These are phyloP conservation scores for Zalaria sp. DNA, from an alignment of 2,329 filamentous ascomycete species.

Conservation along the genomic window DNA sequence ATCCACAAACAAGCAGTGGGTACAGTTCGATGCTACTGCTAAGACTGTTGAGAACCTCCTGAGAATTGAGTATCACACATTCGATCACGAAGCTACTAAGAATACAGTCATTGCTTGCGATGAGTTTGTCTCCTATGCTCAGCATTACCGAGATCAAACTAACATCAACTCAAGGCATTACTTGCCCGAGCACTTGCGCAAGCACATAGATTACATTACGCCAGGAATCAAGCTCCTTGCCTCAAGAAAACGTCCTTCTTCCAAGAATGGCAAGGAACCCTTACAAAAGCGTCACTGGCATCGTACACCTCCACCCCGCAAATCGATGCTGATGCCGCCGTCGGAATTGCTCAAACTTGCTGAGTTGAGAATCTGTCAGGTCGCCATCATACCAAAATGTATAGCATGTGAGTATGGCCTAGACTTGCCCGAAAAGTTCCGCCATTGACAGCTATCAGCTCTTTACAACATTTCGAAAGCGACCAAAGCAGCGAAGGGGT, in stretches of 20 bases:
- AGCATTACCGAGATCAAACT: too few species aligned
- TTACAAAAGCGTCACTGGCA: too few species aligned
- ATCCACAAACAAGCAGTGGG: slow-evolving; percentile 19
- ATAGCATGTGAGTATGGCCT: slow-evolving; percentile 4
- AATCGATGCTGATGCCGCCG: too few species aligned
- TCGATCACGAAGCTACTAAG: slow-evolving; percentile 11
- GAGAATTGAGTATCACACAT: slow-evolving; percentile 14
- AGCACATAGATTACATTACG: slow-evolving; percentile 15
- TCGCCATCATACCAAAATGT: slow-evolving; percentile 5
- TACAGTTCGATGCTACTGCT: slow-evolving; percentile 16
- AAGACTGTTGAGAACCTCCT: slow-evolving; percentile 14
- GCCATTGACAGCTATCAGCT: slow-evolving; percentile 8
- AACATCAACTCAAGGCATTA: too few species aligned
- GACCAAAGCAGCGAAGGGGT: slow-evolving; percentile 7
- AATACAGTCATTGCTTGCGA: slow-evolving; percentile 10
- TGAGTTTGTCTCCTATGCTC: too few species aligned
- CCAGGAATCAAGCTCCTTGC: slow-evolving; percentile 14
- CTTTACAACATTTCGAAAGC: slow-evolving; percentile 11
- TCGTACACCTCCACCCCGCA: too few species aligned
- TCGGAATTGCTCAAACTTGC: too few species aligned
- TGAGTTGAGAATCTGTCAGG: too few species aligned
- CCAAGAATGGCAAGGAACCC: slow-evolving; percentile 3
- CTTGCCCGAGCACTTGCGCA: slow-evolving; percentile 9
- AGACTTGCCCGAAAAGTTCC: slow-evolving; percentile 8
- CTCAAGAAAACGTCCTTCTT: slow-evolving; percentile 7